Base-by-base conservation (phyloP, 1,284 basidiomycete genomes). In the Moesziomyces globuligerus region DNA sequence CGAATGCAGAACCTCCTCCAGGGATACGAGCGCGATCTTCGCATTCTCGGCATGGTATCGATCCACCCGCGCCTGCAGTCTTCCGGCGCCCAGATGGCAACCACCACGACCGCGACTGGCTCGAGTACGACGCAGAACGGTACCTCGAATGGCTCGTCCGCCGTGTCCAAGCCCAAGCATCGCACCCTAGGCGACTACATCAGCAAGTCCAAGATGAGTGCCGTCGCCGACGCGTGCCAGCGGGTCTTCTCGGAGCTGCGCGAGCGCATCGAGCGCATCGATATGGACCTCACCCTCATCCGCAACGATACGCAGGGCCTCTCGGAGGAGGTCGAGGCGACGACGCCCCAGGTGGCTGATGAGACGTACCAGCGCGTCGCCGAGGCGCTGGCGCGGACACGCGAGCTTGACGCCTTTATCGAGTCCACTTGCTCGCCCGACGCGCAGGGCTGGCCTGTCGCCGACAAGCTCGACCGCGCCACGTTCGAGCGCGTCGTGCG, bases 121-220 rank as follows among this genome's bases (percentile, higher is more conserved):
- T 52, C 60, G 9, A 38, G 48, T 21, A 48, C 66, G 13, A 26
- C 57, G 13, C 57, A 60, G 25, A 56, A 48, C 24, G 48, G 56
- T n/a, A 32, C 28, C 29, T 43, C 39, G 45, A 56, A 55, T 26
- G 52, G 40, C 10, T 56, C 52, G 26, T 17, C 53, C 1, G 32
- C 41, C 7, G 25, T 23, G 9, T 20, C 49, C 9, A 71, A 58
- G 44, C 59, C 56, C 3, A 64, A 60, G 29, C 59, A 73, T 39
- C 51, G 67, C 3, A 75, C 70, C n/a, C 72, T 81, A 15, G 76
- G 74, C 40, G 72, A 76, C 56, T 79, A 75, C 37, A 72, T 81
- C 47, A 64, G 64, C 51, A 56, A 64, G 24, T 52, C 59, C 40
- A 70, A 75, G 41, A 76, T 80, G 67, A 66, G 53, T 3, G 69